Conservation (phyloP, 345 rosid genomes). For the Citrus sinensis region DNA sequence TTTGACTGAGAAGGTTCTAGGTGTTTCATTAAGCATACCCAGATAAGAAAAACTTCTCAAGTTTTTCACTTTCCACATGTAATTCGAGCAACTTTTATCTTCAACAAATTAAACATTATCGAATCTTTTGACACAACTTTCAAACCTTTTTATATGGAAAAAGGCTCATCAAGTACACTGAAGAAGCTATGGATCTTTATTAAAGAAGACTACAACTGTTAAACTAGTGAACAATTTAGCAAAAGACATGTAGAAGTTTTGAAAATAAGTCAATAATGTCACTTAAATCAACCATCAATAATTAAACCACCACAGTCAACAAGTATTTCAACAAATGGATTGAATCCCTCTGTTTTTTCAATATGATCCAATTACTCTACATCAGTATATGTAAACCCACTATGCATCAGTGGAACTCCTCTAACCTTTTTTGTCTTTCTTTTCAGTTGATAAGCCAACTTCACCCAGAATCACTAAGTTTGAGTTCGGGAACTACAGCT, state of each 20-base stretch:
- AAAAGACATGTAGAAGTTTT: background rate
- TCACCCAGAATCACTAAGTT: background rate
- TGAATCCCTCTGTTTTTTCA: background rate
- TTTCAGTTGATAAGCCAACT: background rate
- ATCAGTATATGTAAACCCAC: background rate
- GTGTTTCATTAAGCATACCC: background rate
- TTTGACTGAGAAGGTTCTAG: background rate
- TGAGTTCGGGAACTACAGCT: background rate
- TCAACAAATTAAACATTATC: background rate
- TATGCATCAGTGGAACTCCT: background rate
- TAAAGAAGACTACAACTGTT: background rate
- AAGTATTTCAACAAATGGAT: background rate
- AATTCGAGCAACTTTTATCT: background rate
- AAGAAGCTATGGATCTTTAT: too few species aligned
- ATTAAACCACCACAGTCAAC: background rate
- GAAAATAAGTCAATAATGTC: background rate
- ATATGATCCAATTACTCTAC: background rate
- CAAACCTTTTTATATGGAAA: background rate
- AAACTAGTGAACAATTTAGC: background rate
- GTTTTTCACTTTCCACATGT: too few species aligned
- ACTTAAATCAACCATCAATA: background rate
- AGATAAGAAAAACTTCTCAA: background rate
- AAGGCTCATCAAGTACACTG: background rate
- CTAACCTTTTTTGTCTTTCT: background rate
- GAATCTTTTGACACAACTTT: background rate